Evolutionary conservation across 495 filamentous ascomycete genomes (phyloP).

Genomic region (Haplographium delicatum): DNA sequence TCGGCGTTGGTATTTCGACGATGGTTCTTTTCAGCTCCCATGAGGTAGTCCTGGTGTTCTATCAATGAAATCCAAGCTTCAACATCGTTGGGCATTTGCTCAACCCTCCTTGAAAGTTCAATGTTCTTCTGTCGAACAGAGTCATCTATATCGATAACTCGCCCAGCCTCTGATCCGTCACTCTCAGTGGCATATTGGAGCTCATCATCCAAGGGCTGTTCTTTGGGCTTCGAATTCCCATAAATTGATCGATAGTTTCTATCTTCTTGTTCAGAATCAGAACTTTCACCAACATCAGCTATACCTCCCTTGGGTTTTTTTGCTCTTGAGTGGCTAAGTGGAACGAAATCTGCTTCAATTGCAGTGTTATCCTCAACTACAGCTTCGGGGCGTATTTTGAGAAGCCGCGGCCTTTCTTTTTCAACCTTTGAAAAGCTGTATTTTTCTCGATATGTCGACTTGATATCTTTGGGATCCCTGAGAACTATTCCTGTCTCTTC

Average conservation of each 20-base stretch:
- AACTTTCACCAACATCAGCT: constrained; percentile 21
- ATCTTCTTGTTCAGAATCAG: constrained; percentile 42
- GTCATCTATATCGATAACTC: constrained; percentile 23
- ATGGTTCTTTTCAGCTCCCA: constrained; percentile 36
- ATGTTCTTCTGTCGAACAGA: constrained; percentile 44
- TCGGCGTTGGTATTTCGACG: constrained; percentile 54
- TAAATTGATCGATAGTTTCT: constrained; percentile 68
- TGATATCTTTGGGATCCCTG: constrained; percentile 20
- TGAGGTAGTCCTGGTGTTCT: constrained; percentile 62
- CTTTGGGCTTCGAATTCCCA: constrained; percentile 49
- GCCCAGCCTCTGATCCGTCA: constrained; percentile 32
- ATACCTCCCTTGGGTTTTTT: constrained; percentile 27
- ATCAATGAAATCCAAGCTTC: constrained; percentile 72
- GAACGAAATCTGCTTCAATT: constrained; percentile 38
- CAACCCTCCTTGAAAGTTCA: constrained; percentile 53
- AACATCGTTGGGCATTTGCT: constrained; percentile 59
- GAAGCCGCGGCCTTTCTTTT: constrained; percentile 27
- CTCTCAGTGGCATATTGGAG: constrained; percentile 49
- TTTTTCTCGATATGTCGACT: constrained; percentile 25
- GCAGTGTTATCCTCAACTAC: constrained; percentile 25
- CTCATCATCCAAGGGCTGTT: constrained; percentile 42
- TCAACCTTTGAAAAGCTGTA: constrained; percentile 35
- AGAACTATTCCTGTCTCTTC: constrained; percentile 45
- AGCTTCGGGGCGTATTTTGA: constrained; percentile 32
- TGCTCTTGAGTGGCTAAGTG: constrained; percentile 25